Conservation (phyloP, 192 early-diverging fungal genomes). For the Backusella macrospora region DNA sequence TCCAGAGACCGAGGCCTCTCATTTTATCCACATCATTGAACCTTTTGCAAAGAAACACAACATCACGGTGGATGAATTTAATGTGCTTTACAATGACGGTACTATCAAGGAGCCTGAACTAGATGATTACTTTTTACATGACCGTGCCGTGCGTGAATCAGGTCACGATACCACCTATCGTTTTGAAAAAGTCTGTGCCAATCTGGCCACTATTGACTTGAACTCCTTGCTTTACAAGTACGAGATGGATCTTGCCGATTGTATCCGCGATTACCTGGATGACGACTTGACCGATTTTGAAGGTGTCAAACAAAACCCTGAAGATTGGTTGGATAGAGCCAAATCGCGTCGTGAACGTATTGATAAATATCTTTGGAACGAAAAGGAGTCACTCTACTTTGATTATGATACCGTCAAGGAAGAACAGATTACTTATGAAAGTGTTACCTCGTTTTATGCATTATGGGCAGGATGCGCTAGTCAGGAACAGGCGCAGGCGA, state of each 20-base stretch:
- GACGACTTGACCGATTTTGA: conserved; percentile 52
- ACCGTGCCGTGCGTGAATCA: conserved; percentile 93
- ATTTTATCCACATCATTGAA: conserved; percentile 84
- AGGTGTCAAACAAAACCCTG: conserved; percentile 50
- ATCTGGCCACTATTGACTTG: conserved; percentile 91
- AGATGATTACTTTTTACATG: conserved; percentile 96
- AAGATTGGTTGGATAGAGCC: conserved; percentile 69
- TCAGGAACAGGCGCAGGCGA: conserved; percentile 68
- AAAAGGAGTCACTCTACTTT: conserved; percentile 76
- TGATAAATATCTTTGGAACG: conserved; percentile 86
- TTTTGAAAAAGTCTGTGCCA: conserved; percentile 87
- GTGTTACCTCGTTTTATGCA: conserved; percentile 86
- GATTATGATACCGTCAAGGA: conserved; percentile 82
- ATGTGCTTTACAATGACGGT: conserved; percentile 66
- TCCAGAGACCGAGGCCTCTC: conserved; percentile 92
- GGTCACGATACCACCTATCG: conserved; percentile 97
- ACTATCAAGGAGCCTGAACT: conserved; percentile 79
- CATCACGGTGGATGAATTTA: conserved; percentile 73
- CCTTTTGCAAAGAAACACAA: conserved; percentile 75
- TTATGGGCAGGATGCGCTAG: conserved; percentile 89
- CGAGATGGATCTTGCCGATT: conserved; percentile 84
- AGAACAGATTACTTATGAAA: conserved; percentile 78
- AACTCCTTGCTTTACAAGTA: conserved; percentile 95
- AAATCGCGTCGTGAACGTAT: conserved; percentile 63
- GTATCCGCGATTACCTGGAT: conserved; percentile 64